Percentiles rank a stretch among this genome's conserved stretches.
Evolutionary conservation across 495 filamentous ascomycete genomes (phyloP).

Genomic region (Tetracladium marchalianum): DNA sequence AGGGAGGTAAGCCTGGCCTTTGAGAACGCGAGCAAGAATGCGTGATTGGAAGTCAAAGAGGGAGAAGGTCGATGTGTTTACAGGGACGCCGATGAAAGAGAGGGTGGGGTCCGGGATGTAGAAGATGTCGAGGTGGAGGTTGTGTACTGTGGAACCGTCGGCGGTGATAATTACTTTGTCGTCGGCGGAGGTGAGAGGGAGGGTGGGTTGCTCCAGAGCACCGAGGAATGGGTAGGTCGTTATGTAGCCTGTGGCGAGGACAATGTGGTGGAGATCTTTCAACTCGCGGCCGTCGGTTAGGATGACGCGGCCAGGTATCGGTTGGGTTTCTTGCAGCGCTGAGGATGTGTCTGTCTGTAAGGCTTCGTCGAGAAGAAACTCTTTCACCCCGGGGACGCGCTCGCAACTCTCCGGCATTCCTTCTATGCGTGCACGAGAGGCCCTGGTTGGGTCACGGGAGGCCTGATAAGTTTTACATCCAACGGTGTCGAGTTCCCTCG

Average conservation of each 20-base stretch:
- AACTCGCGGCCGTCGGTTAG: slow-evolving; percentile 41
- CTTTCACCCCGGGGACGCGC: slow-evolving; percentile 39
- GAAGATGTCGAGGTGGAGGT: slow-evolving; percentile 50
- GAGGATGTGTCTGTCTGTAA: no score
- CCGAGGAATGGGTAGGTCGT: slow-evolving; percentile 45
- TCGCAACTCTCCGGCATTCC: slow-evolving; percentile 34
- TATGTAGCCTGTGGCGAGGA: slow-evolving; percentile 47
- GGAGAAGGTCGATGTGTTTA: slow-evolving; percentile 24
- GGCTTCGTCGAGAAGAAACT: slow-evolving; percentile 31
- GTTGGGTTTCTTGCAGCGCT: no score
- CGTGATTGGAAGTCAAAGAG: slow-evolving; percentile 34
- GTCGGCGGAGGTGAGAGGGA: slow-evolving; percentile 26
- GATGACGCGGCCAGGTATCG: slow-evolving; percentile 25
- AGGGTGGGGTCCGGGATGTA: slow-evolving; percentile 34
- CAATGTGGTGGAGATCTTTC: slow-evolving; percentile 39
- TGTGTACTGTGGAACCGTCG: slow-evolving; percentile 57
- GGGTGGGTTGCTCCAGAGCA: slow-evolving; percentile 29
- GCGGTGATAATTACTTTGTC: slow-evolving; percentile 46
- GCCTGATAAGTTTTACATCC: slow-evolving; percentile 32
- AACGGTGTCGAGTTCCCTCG: slow-evolving; percentile 24
- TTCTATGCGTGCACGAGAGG: slow-evolving; percentile 41
- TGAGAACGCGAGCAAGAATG: slow-evolving; percentile 37
- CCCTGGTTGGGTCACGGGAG: slow-evolving; percentile 27
- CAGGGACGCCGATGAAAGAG: slow-evolving; percentile 23
- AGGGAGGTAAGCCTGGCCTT: slow-evolving; percentile 41